Percentiles rank a stretch among this genome's conserved stretches.
phyloP scores from a whole-genome alignment of 495 filamentous ascomycete species.

The Cudoniella acicularis region DNA sequence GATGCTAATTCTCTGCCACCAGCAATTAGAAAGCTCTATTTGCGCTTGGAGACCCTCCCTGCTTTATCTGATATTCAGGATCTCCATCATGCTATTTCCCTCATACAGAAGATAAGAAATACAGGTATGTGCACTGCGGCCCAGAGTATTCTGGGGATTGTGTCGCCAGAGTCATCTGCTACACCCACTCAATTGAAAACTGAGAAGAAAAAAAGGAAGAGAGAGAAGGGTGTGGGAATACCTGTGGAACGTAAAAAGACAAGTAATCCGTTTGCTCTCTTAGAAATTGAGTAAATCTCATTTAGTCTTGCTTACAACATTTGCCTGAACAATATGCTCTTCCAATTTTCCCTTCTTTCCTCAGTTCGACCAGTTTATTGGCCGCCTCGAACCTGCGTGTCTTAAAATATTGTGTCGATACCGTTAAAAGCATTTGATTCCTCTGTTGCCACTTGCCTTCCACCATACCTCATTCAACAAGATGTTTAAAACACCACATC shows the following conservation, averaged over 20 bases:
- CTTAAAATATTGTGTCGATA: too few relatives aligned
- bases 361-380: too few relatives aligned
- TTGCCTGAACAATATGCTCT: too few relatives aligned
- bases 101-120: background rate
- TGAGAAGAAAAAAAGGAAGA: slow-evolving; percentile 1
- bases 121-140: background rate
- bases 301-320: too few relatives aligned
- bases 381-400: too few relatives aligned
- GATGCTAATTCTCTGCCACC: background rate
- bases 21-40: background rate
- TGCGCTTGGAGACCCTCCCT: slow-evolving; percentile 13
- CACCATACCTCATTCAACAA: too few relatives aligned
- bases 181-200: background rate
- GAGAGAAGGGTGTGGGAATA: background rate
- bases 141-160: slow-evolving; percentile 1
- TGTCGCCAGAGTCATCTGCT: background rate
- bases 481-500: too few relatives aligned
- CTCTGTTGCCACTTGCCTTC: too few relatives aligned
- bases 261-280: slow-evolving; percentile 11
- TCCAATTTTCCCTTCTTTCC: too few relatives aligned
- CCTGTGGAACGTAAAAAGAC: background rate
- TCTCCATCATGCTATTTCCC: background rate
- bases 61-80: slow-evolving; percentile 9
- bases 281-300: slow-evolving; percentile 5
- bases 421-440: too few relatives aligned